phyloP scores from a whole-genome alignment of 23 red algal genomes.

The Gracilaria domingensis region DNA sequence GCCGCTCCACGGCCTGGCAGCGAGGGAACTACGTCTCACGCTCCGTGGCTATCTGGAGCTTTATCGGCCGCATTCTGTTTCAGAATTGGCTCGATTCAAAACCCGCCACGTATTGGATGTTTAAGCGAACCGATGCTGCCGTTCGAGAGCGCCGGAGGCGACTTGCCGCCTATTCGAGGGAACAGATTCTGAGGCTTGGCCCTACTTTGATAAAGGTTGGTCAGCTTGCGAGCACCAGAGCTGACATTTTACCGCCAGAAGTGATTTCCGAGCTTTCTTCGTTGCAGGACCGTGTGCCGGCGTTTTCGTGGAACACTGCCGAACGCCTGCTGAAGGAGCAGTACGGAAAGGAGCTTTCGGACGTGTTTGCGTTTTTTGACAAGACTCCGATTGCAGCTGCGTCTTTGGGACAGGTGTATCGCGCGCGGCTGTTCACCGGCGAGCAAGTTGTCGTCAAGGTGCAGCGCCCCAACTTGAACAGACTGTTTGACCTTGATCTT shows the following conservation, averaged over 20 bases:
- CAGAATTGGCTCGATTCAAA: slow-evolving; percentile 62
- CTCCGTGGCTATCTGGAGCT: slow-evolving; percentile 57
- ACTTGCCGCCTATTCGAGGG: slow-evolving; percentile 53
- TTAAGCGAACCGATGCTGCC: slow-evolving; percentile 29
- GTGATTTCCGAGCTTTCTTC: slow-evolving; percentile 85
- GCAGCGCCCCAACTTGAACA: slow-evolving; percentile 81
- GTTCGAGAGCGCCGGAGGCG: slow-evolving; percentile 2
- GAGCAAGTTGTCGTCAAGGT: slow-evolving; percentile 96
- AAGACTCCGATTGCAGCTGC: slow-evolving; percentile 92
- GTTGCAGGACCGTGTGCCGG: slow-evolving; percentile 88
- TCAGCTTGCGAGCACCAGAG: slow-evolving; percentile 80
- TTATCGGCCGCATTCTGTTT: slow-evolving; percentile 45
- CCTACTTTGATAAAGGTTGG: slow-evolving; percentile 89
- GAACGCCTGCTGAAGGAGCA: slow-evolving; percentile 67
- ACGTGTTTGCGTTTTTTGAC: slow-evolving; percentile 84
- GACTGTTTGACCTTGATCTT: slow-evolving; percentile 89
- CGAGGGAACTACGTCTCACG: slow-evolving; percentile 60
- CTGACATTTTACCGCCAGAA: slow-evolving; percentile 81
- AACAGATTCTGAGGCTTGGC: slow-evolving; percentile 65
- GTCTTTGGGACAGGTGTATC: slow-evolving; percentile 92
- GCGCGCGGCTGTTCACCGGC: slow-evolving; percentile 73
- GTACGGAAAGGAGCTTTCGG: slow-evolving; percentile 41
- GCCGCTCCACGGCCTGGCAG: slow-evolving; percentile 53
- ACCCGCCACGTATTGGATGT: slow-evolving; percentile 48
- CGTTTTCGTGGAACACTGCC: slow-evolving; percentile 70